phyloP scores from a whole-genome alignment of 2,329 filamentous ascomycete species.

The Triangularia setosa region DNA sequence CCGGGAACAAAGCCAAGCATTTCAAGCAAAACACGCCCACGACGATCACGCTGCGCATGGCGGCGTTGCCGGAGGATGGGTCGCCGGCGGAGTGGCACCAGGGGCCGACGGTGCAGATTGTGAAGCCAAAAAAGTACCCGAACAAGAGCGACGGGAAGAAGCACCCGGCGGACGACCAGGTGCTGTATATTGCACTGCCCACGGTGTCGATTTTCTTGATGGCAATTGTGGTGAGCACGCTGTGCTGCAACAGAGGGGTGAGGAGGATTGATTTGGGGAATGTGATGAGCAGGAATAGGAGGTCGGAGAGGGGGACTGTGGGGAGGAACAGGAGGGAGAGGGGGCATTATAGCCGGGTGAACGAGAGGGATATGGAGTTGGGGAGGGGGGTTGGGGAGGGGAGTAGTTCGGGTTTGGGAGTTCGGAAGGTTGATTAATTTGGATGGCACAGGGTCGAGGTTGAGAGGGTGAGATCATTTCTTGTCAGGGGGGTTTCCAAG shows the following conservation, averaged over 20 bases:
- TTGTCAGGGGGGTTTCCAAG: not conserved
- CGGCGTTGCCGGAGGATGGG: constrained; percentile 34
- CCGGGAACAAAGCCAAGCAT: constrained; percentile 16
- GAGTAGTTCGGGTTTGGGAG: not conserved
- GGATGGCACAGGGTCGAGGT: not conserved
- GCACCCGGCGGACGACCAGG: constrained; percentile 36
- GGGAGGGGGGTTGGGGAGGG: not conserved
- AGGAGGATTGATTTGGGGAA: constrained; percentile 49
- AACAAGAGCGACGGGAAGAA: constrained; percentile 31
- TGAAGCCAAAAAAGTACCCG: constrained; percentile 18
- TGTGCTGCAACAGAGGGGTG: constrained; percentile 52
- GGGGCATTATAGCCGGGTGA: constrained; percentile 44
- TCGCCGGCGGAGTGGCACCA: constrained; percentile 21
- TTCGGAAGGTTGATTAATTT: not conserved
- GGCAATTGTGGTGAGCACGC: constrained; percentile 50
- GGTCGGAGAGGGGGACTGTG: constrained; percentile 32
- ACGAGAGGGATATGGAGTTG: constrained; percentile 31
- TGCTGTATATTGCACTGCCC: constrained; percentile 52
- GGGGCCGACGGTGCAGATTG: constrained; percentile 42
- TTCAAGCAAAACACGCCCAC: constrained; percentile 1
- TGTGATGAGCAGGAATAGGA: constrained; percentile 42
- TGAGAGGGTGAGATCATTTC: not conserved
- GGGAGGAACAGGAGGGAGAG: constrained; percentile 33
- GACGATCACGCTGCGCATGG: constrained; percentile 43
- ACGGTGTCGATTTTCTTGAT: constrained; percentile 44